These are phyloP conservation scores for Erigeron canadensis DNA, from an alignment of 129 eudicot genomes.

Conservation along the genomic window DNA sequence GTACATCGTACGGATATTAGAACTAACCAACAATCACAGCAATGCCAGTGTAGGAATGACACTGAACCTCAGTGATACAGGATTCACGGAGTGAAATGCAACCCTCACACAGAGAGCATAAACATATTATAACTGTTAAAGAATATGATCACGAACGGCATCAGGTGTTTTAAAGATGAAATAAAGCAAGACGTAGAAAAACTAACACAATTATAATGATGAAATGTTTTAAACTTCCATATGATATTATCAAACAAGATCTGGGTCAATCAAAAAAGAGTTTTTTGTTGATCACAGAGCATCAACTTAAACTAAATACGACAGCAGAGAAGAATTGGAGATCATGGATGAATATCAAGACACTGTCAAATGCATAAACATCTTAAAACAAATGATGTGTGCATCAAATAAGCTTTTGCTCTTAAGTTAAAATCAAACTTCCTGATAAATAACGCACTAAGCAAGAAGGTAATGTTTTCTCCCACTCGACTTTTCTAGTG, in stretches of 20 bases:
- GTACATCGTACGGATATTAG: too few relatives aligned
- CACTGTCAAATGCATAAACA: background rate
- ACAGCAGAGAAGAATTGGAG: background rate
- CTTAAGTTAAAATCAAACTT: conserved; percentile 1
- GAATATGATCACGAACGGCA: too few relatives aligned
- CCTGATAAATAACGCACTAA: conserved; percentile 7
- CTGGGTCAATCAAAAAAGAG: background rate
- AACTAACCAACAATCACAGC: too few relatives aligned
- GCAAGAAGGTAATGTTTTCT: conserved; percentile 24
- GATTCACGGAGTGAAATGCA: background rate
- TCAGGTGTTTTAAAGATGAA: background rate
- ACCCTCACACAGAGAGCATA: background rate
- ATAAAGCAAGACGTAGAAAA: background rate
- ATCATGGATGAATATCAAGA: conserved; percentile 9
- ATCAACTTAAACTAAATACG: background rate
- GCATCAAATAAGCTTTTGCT: conserved; percentile 29
- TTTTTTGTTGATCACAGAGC: background rate
- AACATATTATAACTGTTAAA: background rate
- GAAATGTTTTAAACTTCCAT: background rate
- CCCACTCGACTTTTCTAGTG: background rate
- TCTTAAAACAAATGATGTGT: conserved; percentile 26
- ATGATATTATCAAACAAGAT: background rate
- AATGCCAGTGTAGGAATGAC: too few relatives aligned
- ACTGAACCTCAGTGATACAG: too few relatives aligned
- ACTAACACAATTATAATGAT: background rate